Base-by-base conservation (phyloP, 2,329 filamentous ascomycete species). In the Cytospora piceicola region DNA sequence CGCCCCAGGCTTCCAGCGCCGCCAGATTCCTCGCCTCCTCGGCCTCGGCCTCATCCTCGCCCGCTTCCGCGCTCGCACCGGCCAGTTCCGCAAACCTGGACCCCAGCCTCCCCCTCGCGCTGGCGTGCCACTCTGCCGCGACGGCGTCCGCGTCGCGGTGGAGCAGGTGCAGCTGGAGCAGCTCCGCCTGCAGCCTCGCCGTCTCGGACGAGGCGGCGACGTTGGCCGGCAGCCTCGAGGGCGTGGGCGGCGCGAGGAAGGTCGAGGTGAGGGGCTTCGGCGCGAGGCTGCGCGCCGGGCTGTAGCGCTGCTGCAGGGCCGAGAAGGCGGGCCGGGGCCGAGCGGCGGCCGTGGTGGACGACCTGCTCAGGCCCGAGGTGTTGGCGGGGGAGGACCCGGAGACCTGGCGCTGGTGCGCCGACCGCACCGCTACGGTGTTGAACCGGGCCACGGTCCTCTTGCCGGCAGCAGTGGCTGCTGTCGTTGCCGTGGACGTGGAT, bases 301-400 rank as follows among this genome's bases (percentile, higher is more conserved):
- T 88, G 77, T 85, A 90, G 76, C 90, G 87, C 70, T 90, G 88
- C 70, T 90, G 88, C 49, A 86, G 82, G 0, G 84, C 89, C 57
- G 81, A 85, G 75, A 90, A 90, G 56, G 82, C 78, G 0, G 87
- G 85, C 11, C 83, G 82, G 30, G 78, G 76, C n/a, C 77, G 75
- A 22, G 67, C 29, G 27, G 63, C 67, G 22, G 64, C 64, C 30
- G 71, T 68, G 4, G 67, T 61, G 5, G 68, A 56, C 11, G 67
- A 32, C 12, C 63, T 53, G 24, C 64, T 54, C 14, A 63, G 58
- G 53, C 34, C 15, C 27, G 64, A 32, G 32, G 54, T 4, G 61
- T 51, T 62, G 32, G 32, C 32, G 3, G 58, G 34, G 22, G 57
- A 20, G 49, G 66, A 27, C 12, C 24, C 61, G 15, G 65, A 58